These are phyloP conservation scores for Taiozyma sp. DNA, from an alignment of 1,139 yeast genomes.

Conservation along the genomic window DNA sequence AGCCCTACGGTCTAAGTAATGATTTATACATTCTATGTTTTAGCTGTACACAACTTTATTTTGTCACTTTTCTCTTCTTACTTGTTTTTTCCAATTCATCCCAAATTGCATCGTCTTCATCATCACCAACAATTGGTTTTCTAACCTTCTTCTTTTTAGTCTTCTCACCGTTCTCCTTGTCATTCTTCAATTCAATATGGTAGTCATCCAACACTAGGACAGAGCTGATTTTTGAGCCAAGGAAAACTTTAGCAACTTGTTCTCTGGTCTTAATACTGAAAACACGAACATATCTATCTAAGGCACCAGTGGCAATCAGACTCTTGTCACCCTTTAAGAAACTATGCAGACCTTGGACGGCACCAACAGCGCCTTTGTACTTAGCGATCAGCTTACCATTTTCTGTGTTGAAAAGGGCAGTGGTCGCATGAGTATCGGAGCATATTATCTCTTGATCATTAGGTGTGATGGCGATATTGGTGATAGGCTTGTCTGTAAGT, in stretches of 20 bases:
- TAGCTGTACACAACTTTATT: neutral
- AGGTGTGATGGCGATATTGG: conserved; percentile 26
- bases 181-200: conserved; percentile 19
- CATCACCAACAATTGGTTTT: conserved; percentile 5
- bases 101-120: conserved; percentile 26
- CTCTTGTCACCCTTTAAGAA: conserved; percentile 12
- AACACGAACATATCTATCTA: conserved; percentile 81
- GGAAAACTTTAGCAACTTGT: conserved; percentile 63
- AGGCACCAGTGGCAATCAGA: conserved; percentile 62
- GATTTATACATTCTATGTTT: neutral
- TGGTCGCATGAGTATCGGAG: conserved; percentile 51
- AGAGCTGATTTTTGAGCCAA: conserved; percentile 68
- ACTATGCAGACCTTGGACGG: conserved; percentile 29
- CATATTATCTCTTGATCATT: conserved; percentile 39
- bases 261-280: conserved; percentile 58
- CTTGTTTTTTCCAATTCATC: conserved; percentile 16
- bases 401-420: conserved; percentile 47
- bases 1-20: neutral
- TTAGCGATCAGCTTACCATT: conserved; percentile 38
- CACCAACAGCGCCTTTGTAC: conserved; percentile 44
- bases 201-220: conserved; percentile 42
- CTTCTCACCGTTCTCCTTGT: conserved; percentile 29
- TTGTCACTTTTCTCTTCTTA: conserved; percentile 19
- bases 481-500: conserved; percentile 44
- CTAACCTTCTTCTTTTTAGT: conserved; percentile 28